Evolutionary conservation across 176 grass and related monocot genomes (phyloP), one percentile per base, ranked within the genome.

Genomic region (Bolboschoenus planiculmis): DNA sequence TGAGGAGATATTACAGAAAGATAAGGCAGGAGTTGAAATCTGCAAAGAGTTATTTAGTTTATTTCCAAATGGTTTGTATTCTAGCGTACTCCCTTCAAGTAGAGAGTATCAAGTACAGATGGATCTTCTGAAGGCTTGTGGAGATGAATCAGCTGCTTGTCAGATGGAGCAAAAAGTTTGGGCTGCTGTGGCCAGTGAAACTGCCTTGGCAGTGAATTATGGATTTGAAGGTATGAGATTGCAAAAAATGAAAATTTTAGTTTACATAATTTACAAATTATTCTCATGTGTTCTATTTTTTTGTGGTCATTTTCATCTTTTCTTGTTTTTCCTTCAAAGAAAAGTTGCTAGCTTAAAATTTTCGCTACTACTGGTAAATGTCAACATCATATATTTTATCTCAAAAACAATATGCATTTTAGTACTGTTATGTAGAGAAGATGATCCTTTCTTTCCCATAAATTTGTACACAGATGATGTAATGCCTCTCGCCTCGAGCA

Each of bases 121-220:
- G 66, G 95, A 97, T 93, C 90, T 97, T 83, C 90, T 94, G 58
- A 91, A 79, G 78, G 85, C 85, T 90, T 97, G 87, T 85, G 87
- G 87, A 84, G 90, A 97, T 91, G 82, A 85, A 87, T 87, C 72
- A 59, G 20, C 84, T 84, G 88, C 92, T 87, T 68, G 18, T 80
- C 63, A 79, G 9, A 47, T 94, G 81, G 92, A 97, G 81, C 66
- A 91, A 71, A 91, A 88, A 85, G 87, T 97, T 85, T 97, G 92
- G 92, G 84, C 79, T 85, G 93, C 95, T 56, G 89, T 97, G 42
- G 81, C 88, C 54, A 85, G 74, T 80, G 95, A 97, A 89, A 97
- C 95, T 88, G 87, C 92, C 37, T 88, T 84, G 56, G 90, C 88
- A 29, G 85, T 94, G 78, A 88, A 91, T 65, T 94, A 97, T 91